Percentiles rank a stretch among this genome's conserved stretches.
Evolutionary conservation across 345 rosid genomes (phyloP).

Genomic region (Murraya paniculata): DNA sequence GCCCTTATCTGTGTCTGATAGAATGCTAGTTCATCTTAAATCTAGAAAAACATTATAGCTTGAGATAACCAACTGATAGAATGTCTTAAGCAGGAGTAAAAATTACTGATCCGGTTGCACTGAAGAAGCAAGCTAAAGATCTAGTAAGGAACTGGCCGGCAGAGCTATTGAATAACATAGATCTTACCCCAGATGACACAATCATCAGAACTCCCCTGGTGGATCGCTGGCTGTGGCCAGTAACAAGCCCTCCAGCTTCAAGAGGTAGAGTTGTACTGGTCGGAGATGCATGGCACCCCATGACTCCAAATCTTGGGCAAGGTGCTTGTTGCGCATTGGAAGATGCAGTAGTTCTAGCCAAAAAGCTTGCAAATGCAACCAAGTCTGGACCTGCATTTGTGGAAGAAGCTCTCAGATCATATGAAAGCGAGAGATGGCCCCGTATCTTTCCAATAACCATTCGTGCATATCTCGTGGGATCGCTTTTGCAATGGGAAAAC

Average conservation of each 20-base stretch:
- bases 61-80: not conserved
- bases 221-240: constrained; percentile 92
- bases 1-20: not conserved
- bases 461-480: constrained; percentile 75
- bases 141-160: constrained; percentile 58
- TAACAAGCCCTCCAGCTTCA: constrained; percentile 60
- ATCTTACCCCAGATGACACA: constrained; percentile 66
- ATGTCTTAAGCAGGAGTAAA: constrained; percentile 57
- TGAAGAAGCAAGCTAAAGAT: constrained; percentile 68
- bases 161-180: constrained; percentile 60
- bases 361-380: constrained; percentile 56
- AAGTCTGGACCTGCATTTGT: constrained; percentile 41
- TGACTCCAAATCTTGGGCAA: constrained; percentile 96
- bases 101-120: constrained; percentile 54
- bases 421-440: constrained; percentile 72
- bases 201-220: constrained; percentile 69
- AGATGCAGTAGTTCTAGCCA: constrained; percentile 69
- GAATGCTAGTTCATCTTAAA: not conserved
- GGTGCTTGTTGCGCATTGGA: constrained; percentile 92
- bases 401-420: constrained; percentile 58
- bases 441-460: constrained; percentile 70
- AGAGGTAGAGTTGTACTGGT: constrained; percentile 60
- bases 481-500: constrained; percentile 84
- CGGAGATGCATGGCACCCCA: constrained; percentile 96
- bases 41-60: not conserved